Evolutionary conservation across 495 filamentous ascomycete species (phyloP).

Genomic region (Daldinia concentrica): DNA sequence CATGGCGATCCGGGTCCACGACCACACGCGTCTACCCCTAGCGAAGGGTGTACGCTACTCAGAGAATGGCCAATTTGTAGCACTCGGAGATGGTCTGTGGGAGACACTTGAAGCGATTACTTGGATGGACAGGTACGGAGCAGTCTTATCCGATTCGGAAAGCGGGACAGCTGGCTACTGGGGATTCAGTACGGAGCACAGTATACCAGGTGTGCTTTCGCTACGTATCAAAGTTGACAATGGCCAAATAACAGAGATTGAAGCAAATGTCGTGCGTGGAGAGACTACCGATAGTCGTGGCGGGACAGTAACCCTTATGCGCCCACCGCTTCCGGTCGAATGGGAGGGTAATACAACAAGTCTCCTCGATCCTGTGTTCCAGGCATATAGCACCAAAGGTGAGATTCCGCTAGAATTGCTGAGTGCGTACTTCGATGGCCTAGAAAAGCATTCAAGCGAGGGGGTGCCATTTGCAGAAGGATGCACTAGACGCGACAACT

Average conservation of each 20-base stretch:
- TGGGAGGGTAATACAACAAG: constrained; percentile 35
- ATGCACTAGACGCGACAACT: constrained; percentile 39
- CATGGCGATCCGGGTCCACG: constrained; percentile 37
- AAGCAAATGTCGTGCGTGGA: constrained; percentile 39
- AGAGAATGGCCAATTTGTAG: constrained; percentile 48
- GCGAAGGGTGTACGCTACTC: constrained; percentile 42
- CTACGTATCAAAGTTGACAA: constrained; percentile 39
- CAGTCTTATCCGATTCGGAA: constrained; percentile 38
- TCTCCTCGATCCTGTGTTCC: constrained; percentile 24
- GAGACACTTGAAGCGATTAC: constrained; percentile 40
- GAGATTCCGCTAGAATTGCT: constrained; percentile 19
- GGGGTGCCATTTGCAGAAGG: constrained; percentile 25
- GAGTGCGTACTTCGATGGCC: constrained; percentile 32
- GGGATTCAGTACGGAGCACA: constrained; percentile 41
- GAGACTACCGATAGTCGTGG: constrained; percentile 27
- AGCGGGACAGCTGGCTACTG: constrained; percentile 40
- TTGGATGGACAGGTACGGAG: constrained; percentile 39
- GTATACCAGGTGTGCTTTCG: constrained; percentile 39
- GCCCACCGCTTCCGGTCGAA: constrained; percentile 41
- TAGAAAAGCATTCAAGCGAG: constrained; percentile 40
- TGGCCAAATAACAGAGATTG: constrained; percentile 46
- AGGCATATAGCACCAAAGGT: not conserved
- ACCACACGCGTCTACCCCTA: constrained; percentile 39
- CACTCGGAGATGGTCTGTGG: constrained; percentile 46
- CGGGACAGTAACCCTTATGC: constrained; percentile 42